Base-by-base conservation (phyloP, 805 yeast species). In the Candida ovalis region DNA sequence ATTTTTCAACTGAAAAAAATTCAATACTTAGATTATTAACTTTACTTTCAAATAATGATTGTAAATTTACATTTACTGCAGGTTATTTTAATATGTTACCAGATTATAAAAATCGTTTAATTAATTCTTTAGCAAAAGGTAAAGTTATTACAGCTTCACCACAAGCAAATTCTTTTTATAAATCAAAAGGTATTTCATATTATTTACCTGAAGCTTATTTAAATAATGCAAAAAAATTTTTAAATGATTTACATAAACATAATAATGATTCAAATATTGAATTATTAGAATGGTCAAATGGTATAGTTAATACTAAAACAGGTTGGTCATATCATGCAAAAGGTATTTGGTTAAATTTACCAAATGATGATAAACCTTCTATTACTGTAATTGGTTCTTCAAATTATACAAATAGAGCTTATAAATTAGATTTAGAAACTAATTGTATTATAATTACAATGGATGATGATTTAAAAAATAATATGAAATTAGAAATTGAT, bases 251-350 rank as follows among this genome's bases (percentile, higher is more conserved):
- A 15, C 41, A 44, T 8, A 63, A 66, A 21, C 49, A 55, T 10
- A 58, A 67, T 27, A 72, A 75, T 1, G 76, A 73, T 56, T 68
- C 72, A 17, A 56, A 70, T 32, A 81, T 92, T 27, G 66, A 69
- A 18, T 69, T 94, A 33, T 74, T 74, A 47, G 98, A 92, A 66
- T 94, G 99, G 99, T 77, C 79, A 59, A 81, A 78, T 43, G 99
- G 99, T 1, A 71, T 81, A 2, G 96, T 89, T 3, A 88, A 89
- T 61, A 78, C 86, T 7, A 77, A 82, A 0, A 77, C 73, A 25
- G 99, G 99, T 1, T 92, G 99, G 98, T 88, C 97, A 0, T 94
- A 94, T 65, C 99, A 94, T 62, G 98, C 99, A 13, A 94, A 94
- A 63, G 99, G 99, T 1, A 70, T 92, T 4, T 94, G 98, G 98